Evolutionary conservation across 768 basidiomycete species (phyloP), one percentile per base, ranked within the genome.

Genomic region (Phanerodontia chrysosporium): DNA sequence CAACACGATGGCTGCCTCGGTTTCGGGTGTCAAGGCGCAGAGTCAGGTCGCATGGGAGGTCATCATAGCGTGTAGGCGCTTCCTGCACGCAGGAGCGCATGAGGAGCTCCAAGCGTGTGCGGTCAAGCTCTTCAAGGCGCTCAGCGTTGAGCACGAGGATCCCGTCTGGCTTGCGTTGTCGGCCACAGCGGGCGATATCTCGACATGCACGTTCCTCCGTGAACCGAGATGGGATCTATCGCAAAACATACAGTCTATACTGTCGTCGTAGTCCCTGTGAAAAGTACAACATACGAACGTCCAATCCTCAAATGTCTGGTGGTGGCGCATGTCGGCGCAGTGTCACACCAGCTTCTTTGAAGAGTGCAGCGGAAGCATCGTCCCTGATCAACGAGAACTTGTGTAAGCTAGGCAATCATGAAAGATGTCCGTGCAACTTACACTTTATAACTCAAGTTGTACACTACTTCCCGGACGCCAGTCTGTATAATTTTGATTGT

Each of bases 401-500:
- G 8, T 32, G 22, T 53, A 5, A 53, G 52, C 36, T 8, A 36
- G 36, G 52, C 35, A 21, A 35, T 35, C 32, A 7, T 35, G 7
- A n/a, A 21, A 44, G 0, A 32, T 2, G 44, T 39, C 9, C 25
- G 8, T 28, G 45, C 49, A 16, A 79, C 90, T 66, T 64, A 92
- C 97, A 98, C 92, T 78, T 93, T 94, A 74, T 99, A 99, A 53
- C 86, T 86, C 56, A 98, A 75, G 70, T 95, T 96, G 70, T 98
- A 99, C 4, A 98, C 91, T 3, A 99, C 96, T 58, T 86, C 87
- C 60, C 83, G 86, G 21, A 98, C 89, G 0, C 95, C 96, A 22
- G 87, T 89, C 69, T 99, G 96, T 27, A 98, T 95, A 64, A 98
- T 98, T 72, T 98, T 98, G 73, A 98, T 86, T 0, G 95, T 93